phyloP scores from a whole-genome alignment of 1,139 yeast genomes.

The Scheffersomyces segobiensis region DNA sequence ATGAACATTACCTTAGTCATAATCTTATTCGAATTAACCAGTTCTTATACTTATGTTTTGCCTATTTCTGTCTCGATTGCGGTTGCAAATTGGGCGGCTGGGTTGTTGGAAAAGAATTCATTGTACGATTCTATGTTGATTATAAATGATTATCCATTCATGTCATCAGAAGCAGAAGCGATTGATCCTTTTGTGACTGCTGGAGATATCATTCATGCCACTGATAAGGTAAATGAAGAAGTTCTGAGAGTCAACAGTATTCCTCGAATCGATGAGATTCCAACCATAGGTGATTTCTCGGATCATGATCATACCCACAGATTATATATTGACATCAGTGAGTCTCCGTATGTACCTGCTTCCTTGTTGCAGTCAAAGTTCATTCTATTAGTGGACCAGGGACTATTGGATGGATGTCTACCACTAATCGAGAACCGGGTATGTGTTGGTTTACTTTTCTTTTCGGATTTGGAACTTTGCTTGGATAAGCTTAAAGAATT shows the following conservation, averaged over 20 bases:
- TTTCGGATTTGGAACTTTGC: slow-evolving; percentile 54
- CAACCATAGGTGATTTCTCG: background rate
- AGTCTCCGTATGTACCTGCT: slow-evolving; percentile 36
- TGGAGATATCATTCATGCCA: slow-evolving; percentile 40
- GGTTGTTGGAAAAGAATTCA: slow-evolving; percentile 52
- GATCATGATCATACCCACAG: slow-evolving; percentile 11
- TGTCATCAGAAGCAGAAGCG: slow-evolving; percentile 43
- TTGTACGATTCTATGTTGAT: slow-evolving; percentile 52
- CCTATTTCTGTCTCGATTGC: slow-evolving; percentile 61
- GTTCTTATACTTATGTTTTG: slow-evolving; percentile 59
- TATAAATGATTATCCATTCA: slow-evolving; percentile 56
- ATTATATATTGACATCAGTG: slow-evolving; percentile 39
- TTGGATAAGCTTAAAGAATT: slow-evolving; percentile 46
- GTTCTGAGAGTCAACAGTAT: background rate
- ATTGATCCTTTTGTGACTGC: slow-evolving; percentile 34
- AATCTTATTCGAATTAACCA: slow-evolving; percentile 60
- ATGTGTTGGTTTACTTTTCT: slow-evolving; percentile 52
- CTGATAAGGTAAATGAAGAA: slow-evolving; percentile 9
- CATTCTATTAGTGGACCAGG: slow-evolving; percentile 35
- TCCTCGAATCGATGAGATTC: background rate
- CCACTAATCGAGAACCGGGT: slow-evolving; percentile 41
- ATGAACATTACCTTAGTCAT: slow-evolving; percentile 66
- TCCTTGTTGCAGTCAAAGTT: slow-evolving; percentile 35
- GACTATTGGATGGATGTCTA: slow-evolving; percentile 56
- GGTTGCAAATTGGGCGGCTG: slow-evolving; percentile 61